Conservation (phyloP, 2,329 filamentous ascomycete species). For the Alternaria infectoria region DNA sequence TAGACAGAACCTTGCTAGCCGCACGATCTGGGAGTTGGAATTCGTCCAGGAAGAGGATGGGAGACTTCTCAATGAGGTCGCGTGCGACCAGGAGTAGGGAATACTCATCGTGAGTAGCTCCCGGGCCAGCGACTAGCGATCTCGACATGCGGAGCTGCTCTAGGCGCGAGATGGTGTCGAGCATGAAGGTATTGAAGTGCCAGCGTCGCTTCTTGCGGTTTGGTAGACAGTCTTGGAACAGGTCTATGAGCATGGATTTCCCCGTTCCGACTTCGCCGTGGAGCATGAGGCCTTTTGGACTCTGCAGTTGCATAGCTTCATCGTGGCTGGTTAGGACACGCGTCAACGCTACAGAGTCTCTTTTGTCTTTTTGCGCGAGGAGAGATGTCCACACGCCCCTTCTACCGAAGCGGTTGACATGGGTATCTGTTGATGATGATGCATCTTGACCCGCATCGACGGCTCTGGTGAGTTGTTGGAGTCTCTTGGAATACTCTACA, state of each 20-base stretch:
- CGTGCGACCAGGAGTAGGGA: constrained; percentile 76
- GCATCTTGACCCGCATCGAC: constrained; percentile 40
- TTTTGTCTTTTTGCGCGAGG: constrained; percentile 61
- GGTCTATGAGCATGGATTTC: constrained; percentile 83
- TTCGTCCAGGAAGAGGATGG: constrained; percentile 81
- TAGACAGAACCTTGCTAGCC: constrained; percentile 78
- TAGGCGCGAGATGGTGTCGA: constrained; percentile 74
- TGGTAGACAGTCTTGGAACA: constrained; percentile 79
- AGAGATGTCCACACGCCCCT: constrained; percentile 62
- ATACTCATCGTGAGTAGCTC: constrained; percentile 61
- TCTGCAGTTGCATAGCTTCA: constrained; percentile 72
- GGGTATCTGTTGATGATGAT: constrained; percentile 32
- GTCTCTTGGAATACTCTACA: constrained; percentile 69
- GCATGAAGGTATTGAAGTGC: constrained; percentile 89
- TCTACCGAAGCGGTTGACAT: constrained; percentile 32
- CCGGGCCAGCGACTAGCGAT: constrained; percentile 12
- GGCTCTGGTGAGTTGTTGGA: constrained; percentile 64
- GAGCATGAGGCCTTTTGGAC: constrained; percentile 75
- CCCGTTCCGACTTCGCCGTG: constrained; percentile 84
- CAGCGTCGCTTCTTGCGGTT: constrained; percentile 75
- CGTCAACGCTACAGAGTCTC: constrained; percentile 66
- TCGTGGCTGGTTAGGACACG: constrained; percentile 73
- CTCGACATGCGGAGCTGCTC: constrained; percentile 65
- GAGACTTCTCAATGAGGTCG: constrained; percentile 75
- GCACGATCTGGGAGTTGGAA: constrained; percentile 83